Evolutionary conservation across 2,329 filamentous ascomycete species (phyloP), one percentile per base, ranked within the genome.

Genomic region (Aureobasidium sp.): DNA sequence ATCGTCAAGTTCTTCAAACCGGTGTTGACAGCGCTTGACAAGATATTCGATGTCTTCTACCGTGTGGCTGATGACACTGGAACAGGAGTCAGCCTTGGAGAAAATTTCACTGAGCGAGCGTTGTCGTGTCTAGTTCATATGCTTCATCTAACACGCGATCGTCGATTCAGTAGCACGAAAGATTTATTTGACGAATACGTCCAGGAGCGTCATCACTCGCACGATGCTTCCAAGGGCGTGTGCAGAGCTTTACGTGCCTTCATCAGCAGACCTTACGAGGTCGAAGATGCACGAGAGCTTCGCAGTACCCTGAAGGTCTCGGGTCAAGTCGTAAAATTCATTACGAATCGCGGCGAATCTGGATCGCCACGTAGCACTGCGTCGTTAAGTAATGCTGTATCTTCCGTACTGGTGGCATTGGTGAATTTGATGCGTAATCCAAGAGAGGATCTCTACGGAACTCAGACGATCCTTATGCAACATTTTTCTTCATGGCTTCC

Each of bases 401-500:
- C 49, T 10, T 55, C 59, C 14, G 59, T 61, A 2, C 21, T 37
- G n/a, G 49, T 54, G n/a, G 59, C 59, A 29, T 21, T 55, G 13
- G 41, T 61, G 11, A 61, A 61, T 8, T 32, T 61, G 59, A 54
- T 61, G 59, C 29, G 59, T 10, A 61, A 61, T 13, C 59, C 59
- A 21, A 54, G 59, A 48, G 49, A 61, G 44, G 59, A 54, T 21
- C 39, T 61, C 4, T 61, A 61, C 34, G 49, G 49, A 10, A 62
- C 63, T 1, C 96, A 99, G 75, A 97, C 94, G 0, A 79, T 99
- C 54, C 86, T 95, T 2, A 91, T 97, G 13, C 94, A 99, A 74
- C 91, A 97, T 72, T 96, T 97, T 72, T 93, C 97, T 71, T 89
- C 90, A 0, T 99, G 94, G 94, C 79, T 99, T n/a, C 93, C 94